These are phyloP conservation scores for Neurospora sp. DNA, from an alignment of 495 filamentous ascomycete species.

Conservation along the genomic window DNA sequence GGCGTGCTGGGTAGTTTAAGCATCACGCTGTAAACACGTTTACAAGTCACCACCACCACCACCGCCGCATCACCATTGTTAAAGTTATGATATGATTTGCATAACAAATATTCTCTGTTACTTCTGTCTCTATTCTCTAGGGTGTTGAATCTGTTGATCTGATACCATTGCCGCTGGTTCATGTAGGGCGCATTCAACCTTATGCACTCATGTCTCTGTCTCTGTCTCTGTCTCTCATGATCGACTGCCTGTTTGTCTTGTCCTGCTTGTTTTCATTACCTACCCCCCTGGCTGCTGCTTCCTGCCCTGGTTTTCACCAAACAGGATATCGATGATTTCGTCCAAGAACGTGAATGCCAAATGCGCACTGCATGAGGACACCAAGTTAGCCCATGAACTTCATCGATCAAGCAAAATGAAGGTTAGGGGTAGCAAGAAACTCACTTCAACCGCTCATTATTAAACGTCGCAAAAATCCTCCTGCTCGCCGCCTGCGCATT, in stretches of 20 bases:
- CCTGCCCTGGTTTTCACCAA: conserved; percentile 33
- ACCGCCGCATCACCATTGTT: neutral
- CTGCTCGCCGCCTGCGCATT: conserved; percentile 79
- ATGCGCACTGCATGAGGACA: conserved; percentile 61
- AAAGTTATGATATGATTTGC: neutral
- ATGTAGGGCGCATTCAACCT: neutral
- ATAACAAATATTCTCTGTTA: neutral
- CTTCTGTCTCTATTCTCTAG: neutral
- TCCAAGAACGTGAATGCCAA: conserved; percentile 70
- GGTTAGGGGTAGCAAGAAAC: too few relatives aligned
- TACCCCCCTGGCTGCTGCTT: neutral
- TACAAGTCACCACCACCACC: neutral
- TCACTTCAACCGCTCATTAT: conserved; percentile 68
- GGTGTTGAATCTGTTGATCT: neutral
- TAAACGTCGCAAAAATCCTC: conserved; percentile 71
- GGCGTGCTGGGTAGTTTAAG: neutral
- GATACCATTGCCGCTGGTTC: neutral
- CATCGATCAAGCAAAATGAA: neutral
- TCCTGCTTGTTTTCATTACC: neutral
- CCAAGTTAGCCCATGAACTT: conserved; percentile 4
- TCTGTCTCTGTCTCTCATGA: neutral
- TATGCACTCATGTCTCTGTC: neutral
- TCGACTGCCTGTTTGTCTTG: neutral
- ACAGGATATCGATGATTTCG: conserved; percentile 65
- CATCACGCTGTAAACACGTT: neutral